Evolutionary conservation across 805 yeast species (phyloP).

Genomic region (Wickerhamomyces tratensis): DNA sequence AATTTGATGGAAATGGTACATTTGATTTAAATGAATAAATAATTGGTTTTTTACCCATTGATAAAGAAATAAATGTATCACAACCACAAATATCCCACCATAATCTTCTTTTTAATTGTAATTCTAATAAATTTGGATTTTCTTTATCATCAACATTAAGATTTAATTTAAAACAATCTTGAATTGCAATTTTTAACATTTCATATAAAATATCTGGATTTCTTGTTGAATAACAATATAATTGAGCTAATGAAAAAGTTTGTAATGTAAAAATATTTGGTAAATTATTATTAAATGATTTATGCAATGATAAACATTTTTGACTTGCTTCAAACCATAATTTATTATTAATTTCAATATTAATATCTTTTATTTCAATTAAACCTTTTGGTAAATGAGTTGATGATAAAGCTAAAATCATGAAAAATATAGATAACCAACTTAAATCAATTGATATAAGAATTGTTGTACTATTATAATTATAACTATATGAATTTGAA

Average conservation of each 20-base stretch:
- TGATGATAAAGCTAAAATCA: conserved; percentile 16
- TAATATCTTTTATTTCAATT: conserved; percentile 14
- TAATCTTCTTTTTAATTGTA: conserved; percentile 22
- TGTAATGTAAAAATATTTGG: conserved; percentile 12
- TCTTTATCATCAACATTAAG: conserved; percentile 16
- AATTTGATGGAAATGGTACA: conserved; percentile 24
- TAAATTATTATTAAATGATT: conserved; percentile 5
- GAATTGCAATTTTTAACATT: conserved; percentile 12
- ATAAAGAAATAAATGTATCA: conserved; percentile 17
- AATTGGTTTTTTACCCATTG: conserved; percentile 15
- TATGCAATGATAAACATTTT: conserved; percentile 13
- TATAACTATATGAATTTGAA: neutral
- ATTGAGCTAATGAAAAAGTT: conserved; percentile 18
- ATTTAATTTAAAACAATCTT: conserved; percentile 16
- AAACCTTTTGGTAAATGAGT: conserved; percentile 19
- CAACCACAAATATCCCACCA: conserved; percentile 23
- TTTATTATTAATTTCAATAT: conserved; percentile 16
- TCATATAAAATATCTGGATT: conserved; percentile 17
- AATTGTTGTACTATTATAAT: too few species aligned
- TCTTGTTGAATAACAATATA: conserved; percentile 20
- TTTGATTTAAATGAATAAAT: conserved; percentile 13
- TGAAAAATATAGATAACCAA: conserved; percentile 15
- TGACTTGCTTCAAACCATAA: conserved; percentile 19
- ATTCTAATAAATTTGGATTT: conserved; percentile 14
- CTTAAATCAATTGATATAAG: conserved; percentile 9